These are phyloP conservation scores for Termitomyces bulborhizus DNA, from an alignment of 768 basidiomycete genomes.

Conservation along the genomic window DNA sequence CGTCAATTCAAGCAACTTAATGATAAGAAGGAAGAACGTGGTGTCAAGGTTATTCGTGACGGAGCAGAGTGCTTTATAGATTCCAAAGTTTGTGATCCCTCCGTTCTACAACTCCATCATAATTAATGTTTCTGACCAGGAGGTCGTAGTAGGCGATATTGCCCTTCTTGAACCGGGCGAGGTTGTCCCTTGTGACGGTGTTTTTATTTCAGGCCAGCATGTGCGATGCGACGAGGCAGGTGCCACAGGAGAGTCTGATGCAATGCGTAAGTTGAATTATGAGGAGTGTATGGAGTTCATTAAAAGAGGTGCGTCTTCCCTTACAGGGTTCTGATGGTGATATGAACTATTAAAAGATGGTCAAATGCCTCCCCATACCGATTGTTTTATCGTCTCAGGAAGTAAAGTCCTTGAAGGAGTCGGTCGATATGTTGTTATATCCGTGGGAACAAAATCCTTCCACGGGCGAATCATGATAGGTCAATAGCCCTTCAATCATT, in stretches of 20 bases:
- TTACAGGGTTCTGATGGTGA: neutral
- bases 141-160: slow-evolving; percentile 92
- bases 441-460: slow-evolving; percentile 89
- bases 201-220: slow-evolving; percentile 90
- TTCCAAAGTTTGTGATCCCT: slow-evolving; percentile 53
- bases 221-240: slow-evolving; percentile 95
- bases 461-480: slow-evolving; percentile 98
- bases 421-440: slow-evolving; percentile 87
- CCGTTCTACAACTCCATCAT: slow-evolving; percentile 7
- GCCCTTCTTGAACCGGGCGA: slow-evolving; percentile 92
- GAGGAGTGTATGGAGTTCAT: slow-evolving; percentile 60
- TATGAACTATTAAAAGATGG: slow-evolving; percentile 8
- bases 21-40: slow-evolving; percentile 92
- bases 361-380: slow-evolving; percentile 51
- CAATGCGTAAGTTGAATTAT: slow-evolving; percentile 83
- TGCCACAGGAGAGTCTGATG: slow-evolving; percentile 94
- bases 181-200: slow-evolving; percentile 91
- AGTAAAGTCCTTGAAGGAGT: slow-evolving; percentile 93
- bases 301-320: slow-evolving; percentile 15
- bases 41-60: slow-evolving; percentile 75
- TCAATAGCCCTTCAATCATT: slow-evolving; percentile 26
- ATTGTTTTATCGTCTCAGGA: slow-evolving; percentile 90
- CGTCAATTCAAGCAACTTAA: slow-evolving; percentile 90
- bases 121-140: slow-evolving; percentile 34
- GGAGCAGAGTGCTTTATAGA: slow-evolving; percentile 69